Base-by-base conservation (phyloP, 2,329 filamentous ascomycete genomes). In the Pleurostoma richardsiae region DNA sequence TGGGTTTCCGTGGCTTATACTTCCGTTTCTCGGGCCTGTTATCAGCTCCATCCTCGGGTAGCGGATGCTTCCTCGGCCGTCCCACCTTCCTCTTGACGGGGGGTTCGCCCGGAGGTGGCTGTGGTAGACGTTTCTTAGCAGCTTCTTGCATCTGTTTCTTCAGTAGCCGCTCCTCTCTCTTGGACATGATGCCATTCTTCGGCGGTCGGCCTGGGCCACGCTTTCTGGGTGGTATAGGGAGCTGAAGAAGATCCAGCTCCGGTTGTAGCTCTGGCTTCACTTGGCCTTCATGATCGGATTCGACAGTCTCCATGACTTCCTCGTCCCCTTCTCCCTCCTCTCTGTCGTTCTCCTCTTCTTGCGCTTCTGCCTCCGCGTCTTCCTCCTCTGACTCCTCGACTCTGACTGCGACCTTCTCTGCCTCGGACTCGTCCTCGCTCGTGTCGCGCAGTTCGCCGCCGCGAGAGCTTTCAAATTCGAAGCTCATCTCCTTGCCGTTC, bases 141-240 rank as follows among this genome's bases (percentile, higher is more conserved):
- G 65, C 65, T 50, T 78, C 76, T 52, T 74, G 70, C 39, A 69
- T 64, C 49, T 76, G 70, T 62, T 84, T 86, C 66, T 84, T 81
- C 6, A 83, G 74, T 42, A 82, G 63, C 19, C 81, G 74, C 54
- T 84, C 77, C 57, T 90, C 85, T 47, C 88, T 76, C 66, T 90
- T 90, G 1, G 87, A 91, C 81, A 90, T 88, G 60, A 90, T 78
- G 29, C 88, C 88, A 58, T 91, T 87, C 68, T 91, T 91, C 0
- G 88, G 88, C 26, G 88, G 88, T 45, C 88, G 73, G n/a, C 88
- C 88, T 7, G 88, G 88, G 10, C 88, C 88, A 54, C 87, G 82
- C 52, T 86, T 84, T 65, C 81, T 86, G 29, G 80, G 77, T 30
- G 80, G 67, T 49, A 71, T 57, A 27, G 66, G 54, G 8, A 45